Base-by-base conservation (phyloP, 2,329 filamentous ascomycete species). In the Rutstroemia sp. region DNA sequence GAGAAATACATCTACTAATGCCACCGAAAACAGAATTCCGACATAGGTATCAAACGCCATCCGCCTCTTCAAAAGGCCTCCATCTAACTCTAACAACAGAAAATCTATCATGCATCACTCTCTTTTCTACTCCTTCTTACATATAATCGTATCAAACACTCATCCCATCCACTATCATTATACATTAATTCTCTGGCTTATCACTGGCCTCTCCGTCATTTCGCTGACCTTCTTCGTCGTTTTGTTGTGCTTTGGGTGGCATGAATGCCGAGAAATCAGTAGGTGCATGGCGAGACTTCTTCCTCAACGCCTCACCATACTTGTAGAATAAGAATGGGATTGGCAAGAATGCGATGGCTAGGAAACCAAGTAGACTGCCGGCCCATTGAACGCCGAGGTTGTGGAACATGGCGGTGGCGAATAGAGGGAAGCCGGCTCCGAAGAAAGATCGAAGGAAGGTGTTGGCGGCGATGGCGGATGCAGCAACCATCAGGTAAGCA, bases 261-360 rank as follows among this genome's bases (percentile, higher is more conserved):
- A 42, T 42, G 14, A 42, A 42, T 19, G 23, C 23, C 37, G 30
- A 45, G n/a, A 49, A 54, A 41, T 54, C 52, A 8, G 52, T 61
- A 50, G 52, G 52, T 21, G 52, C 52, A 44, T 56, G 25, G 5
- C 41, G 71, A 12, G 53, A 56, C 38, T 37, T 44, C 17, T 51
- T 56, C 42, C 84, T 75, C 60, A 87, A 81, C 67, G 70, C 75
- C 66, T 72, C 72, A 48, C 84, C 83, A 65, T 83, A 87, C 52
- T 78, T 69, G 69, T 51, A 76, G 25, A 76, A 70, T 5, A 73
- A 48, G 58, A 72, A 77, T n/a, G 75, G 75, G 23, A 76, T 68
- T 1, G 72, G 73, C 2, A 70, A 66, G 62, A 76, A 68, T 5
- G 73, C 49, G 0, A 69, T 65, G 56, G 70, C 71, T 5, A 77